Conservation (phyloP, 768 basidiomycete species). For the Exidia glandulosa region DNA sequence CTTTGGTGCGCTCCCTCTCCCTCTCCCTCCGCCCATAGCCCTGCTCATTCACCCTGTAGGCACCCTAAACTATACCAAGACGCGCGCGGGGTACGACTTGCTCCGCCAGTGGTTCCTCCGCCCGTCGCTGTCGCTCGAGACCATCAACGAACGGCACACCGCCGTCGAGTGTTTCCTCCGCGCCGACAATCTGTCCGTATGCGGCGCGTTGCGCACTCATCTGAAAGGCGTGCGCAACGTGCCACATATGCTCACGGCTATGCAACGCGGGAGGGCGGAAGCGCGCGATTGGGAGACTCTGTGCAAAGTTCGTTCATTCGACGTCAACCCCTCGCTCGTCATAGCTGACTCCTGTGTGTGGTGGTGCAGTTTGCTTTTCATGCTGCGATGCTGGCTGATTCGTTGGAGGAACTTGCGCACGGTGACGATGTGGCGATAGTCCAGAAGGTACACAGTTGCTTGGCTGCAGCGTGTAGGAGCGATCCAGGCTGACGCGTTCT, state of each 20-base stretch:
- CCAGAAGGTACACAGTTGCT: conserved; percentile 35
- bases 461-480: too few relatives aligned
- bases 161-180: conserved; percentile 69
- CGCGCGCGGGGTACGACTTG: conserved; percentile 62
- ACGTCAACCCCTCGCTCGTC: too few relatives aligned
- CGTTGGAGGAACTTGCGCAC: conserved; percentile 48
- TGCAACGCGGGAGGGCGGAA: conserved; percentile 54
- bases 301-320: too few relatives aligned
- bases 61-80: conserved; percentile 68
- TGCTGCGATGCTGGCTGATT: conserved; percentile 64
- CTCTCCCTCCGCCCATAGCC: neutral
- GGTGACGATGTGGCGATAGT: conserved; percentile 45
- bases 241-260: conserved; percentile 43
- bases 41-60: conserved; percentile 34
- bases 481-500: neutral
- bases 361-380: conserved; percentile 60
- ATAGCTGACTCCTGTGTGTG: neutral
- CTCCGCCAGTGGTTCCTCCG: conserved; percentile 83
- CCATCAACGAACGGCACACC: conserved; percentile 66
- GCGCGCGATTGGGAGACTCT: conserved; percentile 67
- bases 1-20: conserved; percentile 47
- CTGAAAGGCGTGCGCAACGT: conserved; percentile 74
- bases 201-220: conserved; percentile 45
- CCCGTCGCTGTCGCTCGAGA: conserved; percentile 60
- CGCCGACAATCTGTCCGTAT: conserved; percentile 52